These are phyloP conservation scores for Chrysophaeum taylorii DNA, from an alignment of 352 stramenopile genomes.

Conservation along the genomic window DNA sequence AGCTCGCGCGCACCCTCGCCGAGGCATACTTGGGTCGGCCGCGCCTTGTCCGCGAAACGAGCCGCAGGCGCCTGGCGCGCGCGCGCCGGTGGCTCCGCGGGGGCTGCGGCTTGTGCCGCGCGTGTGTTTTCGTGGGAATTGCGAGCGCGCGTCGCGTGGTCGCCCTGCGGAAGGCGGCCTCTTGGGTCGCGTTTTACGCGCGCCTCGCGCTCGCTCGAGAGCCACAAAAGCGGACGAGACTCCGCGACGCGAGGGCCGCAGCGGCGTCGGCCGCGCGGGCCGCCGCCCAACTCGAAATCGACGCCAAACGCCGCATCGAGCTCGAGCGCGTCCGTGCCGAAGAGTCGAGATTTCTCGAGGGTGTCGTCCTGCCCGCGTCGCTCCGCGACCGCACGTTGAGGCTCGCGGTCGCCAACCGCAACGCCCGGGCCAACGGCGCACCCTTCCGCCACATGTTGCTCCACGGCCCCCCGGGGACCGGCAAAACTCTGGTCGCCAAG, in stretches of 20 bases:
- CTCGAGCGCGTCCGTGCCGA: slow-evolving; percentile 21
- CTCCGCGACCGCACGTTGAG: slow-evolving; percentile 70
- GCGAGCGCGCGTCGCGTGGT: too few relatives aligned
- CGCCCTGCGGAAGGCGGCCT: too few relatives aligned
- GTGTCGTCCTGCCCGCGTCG: slow-evolving; percentile 69
- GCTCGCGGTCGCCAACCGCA: slow-evolving; percentile 76
- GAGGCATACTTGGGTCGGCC: slow-evolving; percentile 17
- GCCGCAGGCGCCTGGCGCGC: slow-evolving; percentile 28
- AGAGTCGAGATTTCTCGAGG: slow-evolving; percentile 39
- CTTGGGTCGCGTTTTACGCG: slow-evolving; percentile 14
- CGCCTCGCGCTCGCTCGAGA: background rate
- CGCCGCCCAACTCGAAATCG: slow-evolving; percentile 8
- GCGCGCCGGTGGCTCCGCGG: too few relatives aligned
- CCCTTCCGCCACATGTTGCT: slow-evolving; percentile 89
- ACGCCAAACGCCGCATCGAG: background rate
- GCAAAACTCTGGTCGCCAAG: slow-evolving; percentile 93
- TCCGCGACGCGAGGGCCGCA: slow-evolving; percentile 23
- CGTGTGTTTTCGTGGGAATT: too few relatives aligned
- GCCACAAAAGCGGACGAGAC: background rate
- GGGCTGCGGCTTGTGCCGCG: background rate
- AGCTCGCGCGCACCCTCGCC: slow-evolving; percentile 14
- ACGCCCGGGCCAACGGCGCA: slow-evolving; percentile 82
- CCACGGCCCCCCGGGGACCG: slow-evolving; percentile 84
- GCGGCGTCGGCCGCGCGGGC: slow-evolving; percentile 33
- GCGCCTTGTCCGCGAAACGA: slow-evolving; percentile 65